A percentile compares a stretch with the other conserved stretches of the same genome.
These are phyloP conservation scores for Salix purpurea DNA, from an alignment of 345 rosid species.

Conservation along the genomic window DNA sequence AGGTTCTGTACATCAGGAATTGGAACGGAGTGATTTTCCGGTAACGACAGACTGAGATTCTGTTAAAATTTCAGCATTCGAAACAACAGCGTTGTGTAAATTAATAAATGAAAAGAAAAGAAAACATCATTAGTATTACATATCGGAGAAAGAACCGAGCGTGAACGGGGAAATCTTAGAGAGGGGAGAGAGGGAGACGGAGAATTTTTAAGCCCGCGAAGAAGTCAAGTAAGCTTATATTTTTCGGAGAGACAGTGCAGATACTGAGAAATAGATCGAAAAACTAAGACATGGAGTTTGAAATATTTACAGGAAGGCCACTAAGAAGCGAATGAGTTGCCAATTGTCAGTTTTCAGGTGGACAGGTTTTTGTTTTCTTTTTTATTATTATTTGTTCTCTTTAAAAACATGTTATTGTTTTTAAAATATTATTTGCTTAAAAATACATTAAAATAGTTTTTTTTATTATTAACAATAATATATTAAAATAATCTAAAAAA, in stretches of 20 bases:
- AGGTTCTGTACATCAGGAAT: slow-evolving; percentile 15
- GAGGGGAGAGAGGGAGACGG: not conserved
- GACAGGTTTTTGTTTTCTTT: not conserved
- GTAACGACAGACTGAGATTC: not conserved
- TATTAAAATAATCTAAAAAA: too few relatives aligned
- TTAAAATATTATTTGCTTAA: too few relatives aligned
- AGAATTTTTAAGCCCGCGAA: slow-evolving; percentile 20
- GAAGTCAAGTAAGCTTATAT: slow-evolving; percentile 7
- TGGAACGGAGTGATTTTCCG: slow-evolving; percentile 11
- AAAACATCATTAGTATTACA: not conserved
- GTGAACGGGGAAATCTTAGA: not conserved
- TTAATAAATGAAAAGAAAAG: not conserved
- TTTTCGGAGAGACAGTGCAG: slow-evolving; percentile 3
- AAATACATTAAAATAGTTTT: too few relatives aligned
- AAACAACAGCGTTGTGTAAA: slow-evolving; percentile 12
- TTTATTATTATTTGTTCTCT: not conserved
- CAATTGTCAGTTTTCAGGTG: not conserved
- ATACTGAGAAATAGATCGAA: not conserved
- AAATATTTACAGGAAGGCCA: slow-evolving; percentile 21
- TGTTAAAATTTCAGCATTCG: not conserved
- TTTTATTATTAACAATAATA: too few relatives aligned
- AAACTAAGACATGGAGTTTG: not conserved
- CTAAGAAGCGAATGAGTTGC: not conserved
- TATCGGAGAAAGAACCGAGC: not conserved
- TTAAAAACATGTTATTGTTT: not conserved